phyloP scores from a whole-genome alignment of 352 stramenopile species.

The Pythium volutum region DNA sequence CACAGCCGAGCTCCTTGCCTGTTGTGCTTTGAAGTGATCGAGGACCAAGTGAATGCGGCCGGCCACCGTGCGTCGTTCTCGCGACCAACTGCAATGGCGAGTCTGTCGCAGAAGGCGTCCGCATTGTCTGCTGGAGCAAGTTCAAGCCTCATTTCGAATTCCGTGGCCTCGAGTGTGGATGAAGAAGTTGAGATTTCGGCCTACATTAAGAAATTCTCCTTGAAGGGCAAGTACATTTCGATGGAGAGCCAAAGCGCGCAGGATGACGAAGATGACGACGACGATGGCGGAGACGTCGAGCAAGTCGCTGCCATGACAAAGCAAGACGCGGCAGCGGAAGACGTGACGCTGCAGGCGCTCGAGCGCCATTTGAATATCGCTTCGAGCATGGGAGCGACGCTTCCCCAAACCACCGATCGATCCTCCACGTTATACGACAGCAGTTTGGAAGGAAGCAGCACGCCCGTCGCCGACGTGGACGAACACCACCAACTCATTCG shows the following conservation, averaged over 20 bases:
- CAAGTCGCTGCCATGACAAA: slow-evolving; percentile 20
- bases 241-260: slow-evolving; percentile 29
- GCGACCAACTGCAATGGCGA: background rate
- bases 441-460: background rate
- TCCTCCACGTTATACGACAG: background rate
- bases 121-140: slow-evolving; percentile 11
- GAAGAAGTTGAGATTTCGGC: slow-evolving; percentile 46
- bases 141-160: slow-evolving; percentile 21
- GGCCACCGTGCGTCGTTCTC: slow-evolving; percentile 35
- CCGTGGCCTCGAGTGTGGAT: slow-evolving; percentile 26
- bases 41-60: slow-evolving; percentile 65
- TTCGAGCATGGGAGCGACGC: background rate
- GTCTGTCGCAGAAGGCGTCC: background rate
- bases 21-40: slow-evolving; percentile 76
- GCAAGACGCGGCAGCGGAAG: slow-evolving; percentile 7
- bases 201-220: slow-evolving; percentile 55
- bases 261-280: slow-evolving; percentile 33
- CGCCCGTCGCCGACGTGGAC: background rate
- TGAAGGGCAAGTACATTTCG: slow-evolving; percentile 59
- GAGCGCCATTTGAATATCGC: slow-evolving; percentile 23
- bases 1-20: slow-evolving; percentile 69
- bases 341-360: slow-evolving; percentile 18
- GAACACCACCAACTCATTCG: slow-evolving; percentile 43
- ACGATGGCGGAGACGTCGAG: slow-evolving; percentile 23
- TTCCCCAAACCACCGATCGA: background rate